phyloP scores from a whole-genome alignment of 225 moss, liverwort and hornwort species.

The Sphagnum tenellum region DNA sequence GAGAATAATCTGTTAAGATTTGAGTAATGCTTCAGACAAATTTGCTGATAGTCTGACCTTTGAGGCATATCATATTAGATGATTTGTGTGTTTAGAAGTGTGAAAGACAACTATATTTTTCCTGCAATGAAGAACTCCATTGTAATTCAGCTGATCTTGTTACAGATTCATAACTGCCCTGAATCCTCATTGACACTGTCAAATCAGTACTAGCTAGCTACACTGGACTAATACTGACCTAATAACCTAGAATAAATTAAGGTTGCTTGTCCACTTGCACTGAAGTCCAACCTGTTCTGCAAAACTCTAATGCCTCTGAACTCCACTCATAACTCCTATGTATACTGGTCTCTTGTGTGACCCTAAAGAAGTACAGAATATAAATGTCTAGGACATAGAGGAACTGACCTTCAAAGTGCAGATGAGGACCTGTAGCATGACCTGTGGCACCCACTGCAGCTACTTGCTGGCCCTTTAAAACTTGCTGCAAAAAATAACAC shows the following conservation, averaged over 20 bases:
- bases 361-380: not conserved
- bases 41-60: not conserved
- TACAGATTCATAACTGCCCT: too few species aligned
- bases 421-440: conserved; percentile 73
- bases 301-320: not conserved
- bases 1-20: not conserved
- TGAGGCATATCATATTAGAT: too few species aligned
- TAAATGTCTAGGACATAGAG: not conserved
- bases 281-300: not conserved
- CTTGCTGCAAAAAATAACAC: conserved; percentile 42
- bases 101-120: not conserved
- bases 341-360: too few species aligned
- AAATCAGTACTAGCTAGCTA: not conserved
- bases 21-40: not conserved
- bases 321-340: not conserved
- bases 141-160: too few species aligned
- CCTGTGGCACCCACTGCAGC: conserved; percentile 88
- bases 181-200: not conserved
- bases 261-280: too few species aligned
- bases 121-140: too few species aligned
- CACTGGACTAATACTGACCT: too few species aligned
- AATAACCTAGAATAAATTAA: too few species aligned
- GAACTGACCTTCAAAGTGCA: conserved; percentile 71
- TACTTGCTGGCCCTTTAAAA: conserved; percentile 73
- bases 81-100: not conserved